A percentile compares a stretch with the other conserved stretches of the same genome.
These are phyloP conservation scores for Rosellinia necatrix DNA, from an alignment of 2,329 filamentous ascomycete species.

Conservation along the genomic window DNA sequence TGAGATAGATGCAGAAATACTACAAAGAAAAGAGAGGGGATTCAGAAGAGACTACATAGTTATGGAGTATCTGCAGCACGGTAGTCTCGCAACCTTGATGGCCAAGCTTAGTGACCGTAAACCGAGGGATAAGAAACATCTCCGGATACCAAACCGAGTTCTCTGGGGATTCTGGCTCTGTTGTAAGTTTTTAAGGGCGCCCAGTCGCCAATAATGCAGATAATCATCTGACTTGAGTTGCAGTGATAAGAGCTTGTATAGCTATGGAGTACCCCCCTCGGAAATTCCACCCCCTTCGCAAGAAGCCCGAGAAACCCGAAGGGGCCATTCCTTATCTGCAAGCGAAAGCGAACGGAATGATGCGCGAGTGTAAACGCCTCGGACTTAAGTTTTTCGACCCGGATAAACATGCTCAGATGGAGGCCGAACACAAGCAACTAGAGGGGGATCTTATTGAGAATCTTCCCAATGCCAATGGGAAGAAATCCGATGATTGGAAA, in stretches of 20 bases:
- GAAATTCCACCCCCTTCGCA: slow-evolving; percentile 27
- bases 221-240: slow-evolving; percentile 3
- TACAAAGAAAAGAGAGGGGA: neutral
- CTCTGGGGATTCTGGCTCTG: slow-evolving; percentile 30
- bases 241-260: slow-evolving; percentile 32
- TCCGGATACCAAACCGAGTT: slow-evolving; percentile 21
- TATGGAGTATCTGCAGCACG: slow-evolving; percentile 31
- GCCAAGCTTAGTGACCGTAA: slow-evolving; percentile 2
- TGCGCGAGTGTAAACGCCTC: slow-evolving; percentile 2
- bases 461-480: slow-evolving; percentile 1
- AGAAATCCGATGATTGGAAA: slow-evolving; percentile 15
- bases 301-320: neutral
- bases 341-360: slow-evolving; percentile 2
- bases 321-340: neutral
- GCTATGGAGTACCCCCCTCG: slow-evolving; percentile 34
- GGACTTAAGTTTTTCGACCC: neutral
- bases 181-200: slow-evolving; percentile 21
- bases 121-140: neutral
- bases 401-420: neutral
- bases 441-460: slow-evolving; percentile 27
- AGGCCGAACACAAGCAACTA: neutral
- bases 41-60: slow-evolving; percentile 20
- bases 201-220: neutral
- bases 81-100: slow-evolving; percentile 26
- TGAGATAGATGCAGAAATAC: neutral